Conservation (phyloP, 2,329 filamentous ascomycete species). For the Cordyceps cateniannulata region DNA sequence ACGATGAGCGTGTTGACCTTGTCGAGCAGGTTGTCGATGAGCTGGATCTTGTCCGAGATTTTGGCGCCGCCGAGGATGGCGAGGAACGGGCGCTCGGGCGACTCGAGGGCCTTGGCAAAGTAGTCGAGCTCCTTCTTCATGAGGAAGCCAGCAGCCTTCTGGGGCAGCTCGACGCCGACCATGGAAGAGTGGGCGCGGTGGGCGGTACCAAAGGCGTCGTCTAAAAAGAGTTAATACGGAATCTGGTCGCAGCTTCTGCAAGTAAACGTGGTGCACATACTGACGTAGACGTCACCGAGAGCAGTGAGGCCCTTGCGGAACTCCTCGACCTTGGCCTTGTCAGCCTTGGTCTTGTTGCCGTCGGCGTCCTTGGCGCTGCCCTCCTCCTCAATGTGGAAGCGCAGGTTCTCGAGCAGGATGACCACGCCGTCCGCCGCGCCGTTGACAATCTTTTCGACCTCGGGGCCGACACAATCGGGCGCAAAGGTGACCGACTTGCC, state of each 20-base stretch:
- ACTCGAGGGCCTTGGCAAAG: conserved; percentile 94
- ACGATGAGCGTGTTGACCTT: conserved; percentile 97
- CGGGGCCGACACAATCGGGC: conserved; percentile 80
- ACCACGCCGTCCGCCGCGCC: conserved; percentile 75
- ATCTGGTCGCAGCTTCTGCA: neutral
- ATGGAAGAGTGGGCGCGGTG: conserved; percentile 99
- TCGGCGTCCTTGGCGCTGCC: conserved; percentile 89
- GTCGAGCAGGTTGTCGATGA: conserved; percentile 97
- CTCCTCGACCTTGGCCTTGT: conserved; percentile 83
- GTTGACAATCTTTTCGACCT: conserved; percentile 86
- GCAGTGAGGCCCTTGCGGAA: conserved; percentile 95
- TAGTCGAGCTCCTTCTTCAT: conserved; percentile 99
- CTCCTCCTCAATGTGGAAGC: conserved; percentile 98
- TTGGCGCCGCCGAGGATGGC: conserved; percentile 98
- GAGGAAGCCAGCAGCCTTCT: conserved; percentile 96
- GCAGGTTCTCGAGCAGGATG: conserved; percentile 92
- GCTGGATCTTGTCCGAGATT: conserved; percentile 98
- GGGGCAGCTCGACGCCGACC: conserved; percentile 91
- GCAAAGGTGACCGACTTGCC: conserved; percentile 81
- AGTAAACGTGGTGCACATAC: conserved; percentile 45
- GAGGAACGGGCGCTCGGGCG: conserved; percentile 89
- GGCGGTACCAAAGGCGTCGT: conserved; percentile 97
- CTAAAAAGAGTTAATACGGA: conserved; percentile 34
- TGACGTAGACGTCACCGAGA: conserved; percentile 93
- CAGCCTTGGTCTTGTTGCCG: conserved; percentile 97